Evolutionary conservation across 2,329 filamentous ascomycete species (phyloP), one percentile per base, ranked within the genome.

Genomic region (Coniella vitis): DNA sequence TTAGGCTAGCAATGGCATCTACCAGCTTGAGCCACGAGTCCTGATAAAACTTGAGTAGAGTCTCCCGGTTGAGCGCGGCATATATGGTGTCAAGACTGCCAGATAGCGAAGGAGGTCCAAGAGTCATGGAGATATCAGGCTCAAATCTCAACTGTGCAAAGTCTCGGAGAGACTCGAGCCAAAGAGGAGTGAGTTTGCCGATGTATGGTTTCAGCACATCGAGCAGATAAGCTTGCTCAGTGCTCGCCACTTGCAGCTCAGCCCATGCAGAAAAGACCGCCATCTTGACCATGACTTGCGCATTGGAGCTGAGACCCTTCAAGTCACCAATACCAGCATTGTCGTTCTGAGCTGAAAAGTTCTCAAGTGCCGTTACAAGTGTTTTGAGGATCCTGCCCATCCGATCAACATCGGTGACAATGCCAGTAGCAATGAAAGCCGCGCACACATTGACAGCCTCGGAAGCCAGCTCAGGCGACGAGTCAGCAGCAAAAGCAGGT

Each of bases 371-470:
- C 38, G 85, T 84, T 5, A 96, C 87, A 2, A 98, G 76, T 1
- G 95, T 86, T 69, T 96, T 97, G 49, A 98, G 76, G 46, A 98
- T 98, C 49, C 93, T 85, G 19, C 93, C 93, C 93, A 98, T 98
- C n/a, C 93, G 83, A 57, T 98, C 94, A 8, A 97, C 83, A 65
- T 97, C 93, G 0, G 90, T 96, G 8, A 98, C 93, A 48, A 98
- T 97, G 13, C 93, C 93, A 0, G 91, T 96, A 0, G 91, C 87
- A 60, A 98, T 94, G 67, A 98, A 98, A 1, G 87, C 90, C n/a
- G 91, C 93, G 61, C 93, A 98, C 7, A 98, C 93, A 60, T 95
- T 95, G 55, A 98, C 88, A 14, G 94, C 93, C 63, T 96, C 91
- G 0, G 93, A 90, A 7, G 93, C 94, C 14, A 98, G 74, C 65